These are phyloP conservation scores for Magnaporthiopsis rhizophila DNA, from an alignment of 2,329 filamentous ascomycete species.

Conservation along the genomic window DNA sequence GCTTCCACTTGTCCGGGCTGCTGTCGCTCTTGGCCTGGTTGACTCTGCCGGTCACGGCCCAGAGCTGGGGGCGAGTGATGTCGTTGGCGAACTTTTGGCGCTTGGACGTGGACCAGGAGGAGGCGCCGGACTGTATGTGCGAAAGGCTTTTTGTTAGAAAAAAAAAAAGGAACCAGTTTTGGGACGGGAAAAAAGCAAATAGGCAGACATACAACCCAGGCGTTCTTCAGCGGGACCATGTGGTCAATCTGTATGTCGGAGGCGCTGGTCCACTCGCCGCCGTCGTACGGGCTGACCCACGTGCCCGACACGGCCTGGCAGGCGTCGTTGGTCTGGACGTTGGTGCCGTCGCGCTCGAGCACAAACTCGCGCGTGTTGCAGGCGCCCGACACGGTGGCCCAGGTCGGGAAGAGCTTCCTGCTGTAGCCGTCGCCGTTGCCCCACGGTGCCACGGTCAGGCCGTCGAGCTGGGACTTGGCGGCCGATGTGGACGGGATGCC, in stretches of 20 bases:
- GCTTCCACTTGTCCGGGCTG: constrained; percentile 71
- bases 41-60: constrained; percentile 70
- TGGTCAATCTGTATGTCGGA: constrained; percentile 76
- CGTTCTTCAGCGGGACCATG: constrained; percentile 72
- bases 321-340: constrained; percentile 47
- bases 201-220: constrained; percentile 62
- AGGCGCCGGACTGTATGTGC: constrained; percentile 54
- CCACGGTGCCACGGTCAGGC: constrained; percentile 48
- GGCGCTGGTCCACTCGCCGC: constrained; percentile 58
- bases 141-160: background rate
- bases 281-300: constrained; percentile 70
- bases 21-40: constrained; percentile 68
- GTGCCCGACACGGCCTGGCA: constrained; percentile 59
- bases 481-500: constrained; percentile 52
- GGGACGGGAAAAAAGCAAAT: too few species aligned
- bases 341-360: constrained; percentile 63
- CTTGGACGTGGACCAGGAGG: constrained; percentile 59
- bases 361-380: constrained; percentile 71
- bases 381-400: constrained; percentile 54
- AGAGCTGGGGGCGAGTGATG: constrained; percentile 64
- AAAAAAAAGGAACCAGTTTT: background rate
- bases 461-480: constrained; percentile 50
- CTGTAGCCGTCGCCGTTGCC: constrained; percentile 50
- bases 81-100: constrained; percentile 72
- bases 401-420: constrained; percentile 63